Conservation (phyloP, 2,329 filamentous ascomycete species). For the Pseudogymnoascus pannorum region DNA sequence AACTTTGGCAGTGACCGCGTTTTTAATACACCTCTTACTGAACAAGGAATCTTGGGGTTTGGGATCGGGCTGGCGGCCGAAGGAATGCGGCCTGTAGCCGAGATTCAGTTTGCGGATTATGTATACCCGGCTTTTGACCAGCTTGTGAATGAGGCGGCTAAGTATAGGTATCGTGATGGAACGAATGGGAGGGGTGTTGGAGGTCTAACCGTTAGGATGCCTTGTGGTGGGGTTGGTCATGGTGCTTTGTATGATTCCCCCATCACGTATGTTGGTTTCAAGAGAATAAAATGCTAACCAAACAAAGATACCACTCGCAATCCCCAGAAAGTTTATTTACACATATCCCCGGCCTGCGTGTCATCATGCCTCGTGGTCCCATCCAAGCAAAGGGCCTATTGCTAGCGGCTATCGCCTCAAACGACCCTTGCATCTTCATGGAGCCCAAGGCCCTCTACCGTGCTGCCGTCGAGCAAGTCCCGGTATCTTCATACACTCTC, state of each 20-base stretch:
- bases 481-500: constrained; percentile 57
- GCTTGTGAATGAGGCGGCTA: constrained; percentile 69
- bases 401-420: constrained; percentile 52
- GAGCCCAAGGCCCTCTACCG: constrained; percentile 69
- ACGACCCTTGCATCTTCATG: constrained; percentile 68
- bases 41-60: constrained; percentile 92
- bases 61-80: constrained; percentile 84
- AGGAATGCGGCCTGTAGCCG: constrained; percentile 86
- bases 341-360: constrained; percentile 61
- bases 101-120: constrained; percentile 77
- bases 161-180: constrained; percentile 61
- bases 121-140: constrained; percentile 72
- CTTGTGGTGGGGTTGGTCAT: constrained; percentile 64
- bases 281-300: background rate
- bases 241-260: constrained; percentile 50
- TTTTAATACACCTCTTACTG: constrained; percentile 91
- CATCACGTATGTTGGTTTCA: background rate
- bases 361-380: constrained; percentile 63
- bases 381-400: constrained; percentile 65
- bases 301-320: constrained; percentile 57
- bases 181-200: constrained; percentile 49
- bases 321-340: constrained; percentile 65
- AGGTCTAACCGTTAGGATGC: constrained; percentile 65
- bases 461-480: constrained; percentile 66
- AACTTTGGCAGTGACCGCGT: constrained; percentile 83